Conservation (phyloP, 495 filamentous ascomycete genomes). For the Pyronema domesticum region DNA sequence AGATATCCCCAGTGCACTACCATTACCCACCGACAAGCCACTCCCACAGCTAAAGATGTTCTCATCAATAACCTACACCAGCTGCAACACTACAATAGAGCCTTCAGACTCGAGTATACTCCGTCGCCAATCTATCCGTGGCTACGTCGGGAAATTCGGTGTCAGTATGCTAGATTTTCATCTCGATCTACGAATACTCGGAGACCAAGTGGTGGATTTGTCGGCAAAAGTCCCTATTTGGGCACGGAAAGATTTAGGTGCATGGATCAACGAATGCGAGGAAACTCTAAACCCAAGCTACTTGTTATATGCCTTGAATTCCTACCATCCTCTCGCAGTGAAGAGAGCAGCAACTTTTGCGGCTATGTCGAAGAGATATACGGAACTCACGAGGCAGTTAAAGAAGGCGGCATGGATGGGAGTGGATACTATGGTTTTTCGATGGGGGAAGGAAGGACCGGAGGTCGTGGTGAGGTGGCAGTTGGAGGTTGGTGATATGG, state of each 20-base stretch:
- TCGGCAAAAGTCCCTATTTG: slow-evolving; percentile 7
- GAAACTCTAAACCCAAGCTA: slow-evolving; percentile 4
- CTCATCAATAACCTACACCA: slow-evolving; percentile 14
- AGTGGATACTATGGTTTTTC: neutral
- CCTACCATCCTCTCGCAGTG: slow-evolving; percentile 9
- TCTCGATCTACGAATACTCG: neutral
- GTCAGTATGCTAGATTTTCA: slow-evolving; percentile 13
- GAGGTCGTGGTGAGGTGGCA: slow-evolving; percentile 13
- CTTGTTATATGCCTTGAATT: slow-evolving; percentile 11
- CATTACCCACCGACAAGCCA: slow-evolving; percentile 2
- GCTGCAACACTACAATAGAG: neutral
- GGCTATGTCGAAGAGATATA: slow-evolving; percentile 1
- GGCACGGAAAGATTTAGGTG: slow-evolving; percentile 7
- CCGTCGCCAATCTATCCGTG: slow-evolving; percentile 8
- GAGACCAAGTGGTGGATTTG: neutral
- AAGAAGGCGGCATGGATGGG: slow-evolving; percentile 8
- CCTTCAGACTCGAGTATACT: neutral
- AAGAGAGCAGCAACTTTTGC: slow-evolving; percentile 10
- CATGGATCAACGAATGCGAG: neutral
- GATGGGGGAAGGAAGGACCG: neutral
- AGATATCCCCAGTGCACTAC: slow-evolving; percentile 9
- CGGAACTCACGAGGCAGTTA: slow-evolving; percentile 7
- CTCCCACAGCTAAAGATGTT: slow-evolving; percentile 9
- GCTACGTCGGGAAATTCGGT: slow-evolving; percentile 3
- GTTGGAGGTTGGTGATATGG: slow-evolving; percentile 4